phyloP scores from a whole-genome alignment of 2,329 filamentous ascomycete genomes.

The Fusarium pseudocircinatum region DNA sequence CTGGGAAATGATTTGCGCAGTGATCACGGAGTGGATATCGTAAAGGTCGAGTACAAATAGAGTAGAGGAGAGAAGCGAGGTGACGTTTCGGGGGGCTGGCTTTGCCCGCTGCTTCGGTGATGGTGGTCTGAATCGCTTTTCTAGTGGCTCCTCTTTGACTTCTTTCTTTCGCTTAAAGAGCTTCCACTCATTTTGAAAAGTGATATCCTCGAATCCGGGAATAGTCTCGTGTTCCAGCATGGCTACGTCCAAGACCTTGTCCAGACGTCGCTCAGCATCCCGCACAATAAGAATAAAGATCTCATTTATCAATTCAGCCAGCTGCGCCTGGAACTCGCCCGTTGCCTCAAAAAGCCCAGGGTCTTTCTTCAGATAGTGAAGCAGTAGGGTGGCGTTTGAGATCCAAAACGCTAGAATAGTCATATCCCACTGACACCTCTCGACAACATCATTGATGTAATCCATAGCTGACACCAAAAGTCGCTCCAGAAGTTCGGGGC shows the following conservation, averaged over 20 bases:
- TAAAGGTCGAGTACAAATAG: slow-evolving; percentile 98
- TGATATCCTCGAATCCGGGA: slow-evolving; percentile 94
- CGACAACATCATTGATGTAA: slow-evolving; percentile 97
- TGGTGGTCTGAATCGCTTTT: slow-evolving; percentile 90
- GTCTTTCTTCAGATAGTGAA: slow-evolving; percentile 98
- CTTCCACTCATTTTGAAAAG: slow-evolving; percentile 99
- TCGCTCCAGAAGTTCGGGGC: slow-evolving; percentile 81
- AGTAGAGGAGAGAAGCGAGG: slow-evolving; percentile 92
- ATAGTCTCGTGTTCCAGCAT: slow-evolving; percentile 99
- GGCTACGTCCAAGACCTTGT: slow-evolving; percentile 91
- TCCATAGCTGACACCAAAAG: slow-evolving; percentile 89
- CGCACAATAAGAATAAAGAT: slow-evolving; percentile 98
- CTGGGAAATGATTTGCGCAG: slow-evolving; percentile 88
- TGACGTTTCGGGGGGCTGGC: slow-evolving; percentile 92
- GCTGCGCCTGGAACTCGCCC: slow-evolving; percentile 87
- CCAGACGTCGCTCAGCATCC: slow-evolving; percentile 93
- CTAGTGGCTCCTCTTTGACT: slow-evolving; percentile 86
- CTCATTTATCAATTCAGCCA: slow-evolving; percentile 95
- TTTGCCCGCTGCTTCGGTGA: slow-evolving; percentile 94
- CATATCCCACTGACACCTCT: slow-evolving; percentile 98
- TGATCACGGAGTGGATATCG: slow-evolving; percentile 97
- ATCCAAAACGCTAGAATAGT: slow-evolving; percentile 99
- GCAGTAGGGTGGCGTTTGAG: slow-evolving; percentile 92
- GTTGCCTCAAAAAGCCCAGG: slow-evolving; percentile 82
- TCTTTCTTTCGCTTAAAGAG: slow-evolving; percentile 92